Conservation (phyloP, 2,329 filamentous ascomycete species). For the Dryadomyces sulphureus region DNA sequence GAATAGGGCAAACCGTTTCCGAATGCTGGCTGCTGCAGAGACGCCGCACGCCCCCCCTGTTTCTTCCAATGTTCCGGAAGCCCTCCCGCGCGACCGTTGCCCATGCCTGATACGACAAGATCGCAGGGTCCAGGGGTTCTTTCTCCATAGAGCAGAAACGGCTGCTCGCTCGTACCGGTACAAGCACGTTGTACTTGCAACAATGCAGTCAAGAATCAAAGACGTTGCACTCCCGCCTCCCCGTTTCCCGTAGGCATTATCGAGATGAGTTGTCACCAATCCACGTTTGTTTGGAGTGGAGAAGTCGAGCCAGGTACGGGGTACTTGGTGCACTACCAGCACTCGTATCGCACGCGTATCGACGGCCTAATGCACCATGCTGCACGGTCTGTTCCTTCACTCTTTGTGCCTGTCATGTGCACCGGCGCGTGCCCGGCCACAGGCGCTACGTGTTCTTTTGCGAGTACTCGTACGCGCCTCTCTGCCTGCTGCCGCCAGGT, state of each 20-base stretch:
- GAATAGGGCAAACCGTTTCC: not conserved
- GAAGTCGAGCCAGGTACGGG: no score
- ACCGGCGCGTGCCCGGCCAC: no score
- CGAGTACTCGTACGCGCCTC: no score
- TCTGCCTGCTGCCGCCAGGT: no score
- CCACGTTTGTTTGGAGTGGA: not conserved
- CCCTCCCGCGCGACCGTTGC: not conserved
- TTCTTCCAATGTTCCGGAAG: not conserved
- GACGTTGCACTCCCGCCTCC: no score
- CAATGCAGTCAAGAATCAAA: no score
- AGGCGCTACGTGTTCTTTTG: not conserved
- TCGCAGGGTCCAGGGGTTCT: not conserved
- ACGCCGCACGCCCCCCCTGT: not conserved
- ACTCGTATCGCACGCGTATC: no score
- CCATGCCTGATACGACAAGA: conserved; percentile 5
- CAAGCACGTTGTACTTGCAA: not conserved
- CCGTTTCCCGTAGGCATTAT: not conserved
- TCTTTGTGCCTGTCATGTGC: no score
- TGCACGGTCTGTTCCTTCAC: no score
- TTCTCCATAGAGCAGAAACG: not conserved
- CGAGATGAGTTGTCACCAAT: not conserved
- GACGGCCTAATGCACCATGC: no score
- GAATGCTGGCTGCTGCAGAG: not conserved
- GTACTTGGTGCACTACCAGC: no score
- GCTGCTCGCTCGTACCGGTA: not conserved